Base-by-base conservation (phyloP, 2,329 filamentous ascomycete genomes). In the Stagonosporopsis rhizophila region DNA sequence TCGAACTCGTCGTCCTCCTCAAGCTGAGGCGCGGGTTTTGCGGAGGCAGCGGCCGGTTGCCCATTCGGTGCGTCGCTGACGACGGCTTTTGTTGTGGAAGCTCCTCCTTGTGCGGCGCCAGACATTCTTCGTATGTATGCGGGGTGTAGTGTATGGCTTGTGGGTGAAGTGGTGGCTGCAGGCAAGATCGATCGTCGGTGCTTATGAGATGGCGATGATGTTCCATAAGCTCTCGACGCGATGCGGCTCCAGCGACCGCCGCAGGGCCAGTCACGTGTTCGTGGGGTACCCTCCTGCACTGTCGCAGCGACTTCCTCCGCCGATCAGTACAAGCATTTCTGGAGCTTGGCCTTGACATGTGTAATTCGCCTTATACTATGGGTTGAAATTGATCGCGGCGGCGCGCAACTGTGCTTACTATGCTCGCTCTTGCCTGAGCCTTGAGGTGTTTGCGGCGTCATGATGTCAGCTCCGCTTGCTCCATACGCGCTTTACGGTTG, bases 1-100 rank as follows among this genome's bases (percentile, higher is more conserved):
- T 99, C 95, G 72, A 99, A 99, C 81, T 99, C 95, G 77, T 99
- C 95, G 74, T 99, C 95, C 77, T 99, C 95, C 77, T 96, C 95
- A 25, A 98, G 84, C 56, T 90, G 85, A 30, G 88, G 81, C 51
- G 82, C 77, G 56, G 86, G 82, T 77, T 89, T 89, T 73, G 53
- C 47, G 42, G 46, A 45, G 20, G 25, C 42, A 37, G 53, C 53
- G 38, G 53, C 53, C 20, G 68, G 66, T 62, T 55, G 72, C 68
- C 53, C 53, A 32, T 56, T 56, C 48, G 47, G 47, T 47, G 44
- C 53, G 20, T 56, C 53, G 48, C 32, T 52, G 23, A 17, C 73
- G 50, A 70, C 66, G 49, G 77, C 73, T 72, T 81, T 80, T 61
- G 75, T 74, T 44, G 77, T 78, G 60, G 61, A 61, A 51, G 69